A percentile compares a stretch with the other conserved stretches of the same genome.
Conservation (phyloP, 2,329 filamentous ascomycete genomes). For the Exophiala sp. region DNA sequence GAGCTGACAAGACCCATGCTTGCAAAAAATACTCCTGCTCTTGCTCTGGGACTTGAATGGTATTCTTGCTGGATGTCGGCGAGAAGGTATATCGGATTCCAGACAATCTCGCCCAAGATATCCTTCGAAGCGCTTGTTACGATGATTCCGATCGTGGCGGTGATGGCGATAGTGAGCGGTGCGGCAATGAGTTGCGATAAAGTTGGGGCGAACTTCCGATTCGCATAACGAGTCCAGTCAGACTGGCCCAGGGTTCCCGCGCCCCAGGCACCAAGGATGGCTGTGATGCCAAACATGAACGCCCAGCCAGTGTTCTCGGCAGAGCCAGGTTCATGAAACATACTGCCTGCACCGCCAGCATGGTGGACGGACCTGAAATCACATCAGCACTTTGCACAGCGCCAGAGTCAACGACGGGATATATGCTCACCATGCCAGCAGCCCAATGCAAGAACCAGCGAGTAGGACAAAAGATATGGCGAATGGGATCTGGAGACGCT, state of each 20-base stretch:
- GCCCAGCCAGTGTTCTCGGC: conserved; percentile 24
- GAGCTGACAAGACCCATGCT: conserved; percentile 35
- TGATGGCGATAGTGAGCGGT: conserved; percentile 38
- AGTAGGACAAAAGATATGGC: conserved; percentile 28
- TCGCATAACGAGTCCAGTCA: conserved; percentile 31
- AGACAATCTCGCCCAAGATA: conserved; percentile 34
- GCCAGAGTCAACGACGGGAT: not conserved
- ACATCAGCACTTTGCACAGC: not conserved
- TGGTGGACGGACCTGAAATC: conserved; percentile 21
- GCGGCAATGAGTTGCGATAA: conserved; percentile 31
- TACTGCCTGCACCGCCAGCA: conserved; percentile 23
- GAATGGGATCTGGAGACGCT: conserved; percentile 28
- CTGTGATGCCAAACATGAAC: conserved; percentile 30
- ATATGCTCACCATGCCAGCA: conserved; percentile 22
- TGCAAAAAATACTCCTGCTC: conserved; percentile 40
- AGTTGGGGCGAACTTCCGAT: conserved; percentile 28
- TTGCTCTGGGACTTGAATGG: conserved; percentile 33
- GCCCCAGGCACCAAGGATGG: conserved; percentile 30
- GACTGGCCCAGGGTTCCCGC: conserved; percentile 29
- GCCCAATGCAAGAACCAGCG: conserved; percentile 23
- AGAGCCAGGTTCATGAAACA: conserved; percentile 23
- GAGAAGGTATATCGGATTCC: conserved; percentile 41
- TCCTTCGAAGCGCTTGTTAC: conserved; percentile 35
- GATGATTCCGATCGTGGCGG: conserved; percentile 37
- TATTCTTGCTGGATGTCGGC: conserved; percentile 34